phyloP scores from a whole-genome alignment of 805 yeast species.

The Hagleromyces aurorensis region DNA sequence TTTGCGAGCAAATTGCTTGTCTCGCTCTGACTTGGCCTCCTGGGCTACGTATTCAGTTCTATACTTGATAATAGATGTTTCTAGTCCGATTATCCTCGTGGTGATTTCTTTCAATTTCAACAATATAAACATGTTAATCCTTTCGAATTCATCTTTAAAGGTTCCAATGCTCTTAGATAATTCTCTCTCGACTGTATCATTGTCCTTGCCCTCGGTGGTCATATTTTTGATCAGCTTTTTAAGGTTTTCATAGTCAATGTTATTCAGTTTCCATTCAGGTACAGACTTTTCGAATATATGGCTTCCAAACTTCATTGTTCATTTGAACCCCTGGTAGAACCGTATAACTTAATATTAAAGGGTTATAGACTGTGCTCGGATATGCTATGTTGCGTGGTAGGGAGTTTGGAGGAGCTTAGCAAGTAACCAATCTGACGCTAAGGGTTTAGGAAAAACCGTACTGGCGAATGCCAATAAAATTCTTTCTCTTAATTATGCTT shows the following conservation, averaged over 20 bases:
- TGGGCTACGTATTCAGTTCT: constrained; percentile 3
- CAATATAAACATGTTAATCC: constrained; percentile 22
- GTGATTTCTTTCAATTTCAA: constrained; percentile 27
- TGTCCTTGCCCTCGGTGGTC: constrained; percentile 30
- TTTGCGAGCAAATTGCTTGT: constrained; percentile 7
- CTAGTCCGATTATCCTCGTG: constrained; percentile 23
- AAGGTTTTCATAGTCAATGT: constrained; percentile 73
- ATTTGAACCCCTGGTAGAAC: background rate
- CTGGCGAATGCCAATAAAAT: too few species aligned
- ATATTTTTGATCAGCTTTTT: constrained; percentile 56
- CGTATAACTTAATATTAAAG: constrained; percentile 2
- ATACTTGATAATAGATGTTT: constrained; percentile 18
- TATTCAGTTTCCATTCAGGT: constrained; percentile 81
- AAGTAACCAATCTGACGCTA: too few species aligned
- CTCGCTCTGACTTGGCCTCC: constrained; percentile 1
- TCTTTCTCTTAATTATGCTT: too few species aligned
- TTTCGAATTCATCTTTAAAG: constrained; percentile 22
- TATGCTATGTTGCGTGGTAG: too few species aligned
- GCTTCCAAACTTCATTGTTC: constrained; percentile 75
- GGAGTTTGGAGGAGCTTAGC: too few species aligned
- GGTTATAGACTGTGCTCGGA: too few species aligned
- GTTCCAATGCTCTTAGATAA: constrained; percentile 6
- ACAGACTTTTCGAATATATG: constrained; percentile 68
- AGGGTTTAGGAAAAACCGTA: too few species aligned
- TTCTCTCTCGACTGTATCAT: constrained; percentile 5